Percentiles rank a stretch among this genome's conserved stretches.
Conservation (phyloP, 2,329 filamentous ascomycete genomes). For the Xylariales sp. region DNA sequence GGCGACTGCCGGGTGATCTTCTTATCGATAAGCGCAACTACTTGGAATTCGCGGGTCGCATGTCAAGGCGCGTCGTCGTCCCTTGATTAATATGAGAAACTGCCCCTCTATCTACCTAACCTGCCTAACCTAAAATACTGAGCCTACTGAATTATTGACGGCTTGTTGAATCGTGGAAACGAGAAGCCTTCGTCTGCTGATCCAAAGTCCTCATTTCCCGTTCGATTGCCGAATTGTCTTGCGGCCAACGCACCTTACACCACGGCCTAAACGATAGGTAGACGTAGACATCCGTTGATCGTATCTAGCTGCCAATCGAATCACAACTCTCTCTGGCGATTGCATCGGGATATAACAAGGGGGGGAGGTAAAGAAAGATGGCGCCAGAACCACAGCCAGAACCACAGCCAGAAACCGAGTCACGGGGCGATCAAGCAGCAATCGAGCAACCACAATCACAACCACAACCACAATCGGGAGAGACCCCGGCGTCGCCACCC, state of each 20-base stretch:
- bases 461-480: slow-evolving; percentile 21
- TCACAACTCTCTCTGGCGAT: background rate
- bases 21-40: slow-evolving; percentile 46
- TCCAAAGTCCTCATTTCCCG: background rate
- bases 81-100: background rate
- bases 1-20: background rate
- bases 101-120: background rate
- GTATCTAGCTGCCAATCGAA: background rate
- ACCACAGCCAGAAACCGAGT: background rate
- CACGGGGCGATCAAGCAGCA: slow-evolving; percentile 3
- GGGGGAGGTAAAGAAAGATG: slow-evolving; percentile 16
- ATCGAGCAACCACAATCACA: slow-evolving; percentile 20
- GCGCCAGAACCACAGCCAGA: slow-evolving; percentile 23
- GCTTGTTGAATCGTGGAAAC: background rate
- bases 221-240: background rate
- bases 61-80: slow-evolving; percentile 38
- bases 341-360: background rate
- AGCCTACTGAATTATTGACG: background rate
- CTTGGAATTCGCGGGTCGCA: slow-evolving; percentile 40
- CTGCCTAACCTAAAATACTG: too few relatives aligned
- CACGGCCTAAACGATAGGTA: background rate
- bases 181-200: background rate
- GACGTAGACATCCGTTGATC: background rate
- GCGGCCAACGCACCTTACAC: background rate
- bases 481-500: slow-evolving; percentile 40